Evolutionary conservation across 2,329 filamentous ascomycete species (phyloP), one percentile per base, ranked within the genome.

Genomic region (Lachnellula arida): DNA sequence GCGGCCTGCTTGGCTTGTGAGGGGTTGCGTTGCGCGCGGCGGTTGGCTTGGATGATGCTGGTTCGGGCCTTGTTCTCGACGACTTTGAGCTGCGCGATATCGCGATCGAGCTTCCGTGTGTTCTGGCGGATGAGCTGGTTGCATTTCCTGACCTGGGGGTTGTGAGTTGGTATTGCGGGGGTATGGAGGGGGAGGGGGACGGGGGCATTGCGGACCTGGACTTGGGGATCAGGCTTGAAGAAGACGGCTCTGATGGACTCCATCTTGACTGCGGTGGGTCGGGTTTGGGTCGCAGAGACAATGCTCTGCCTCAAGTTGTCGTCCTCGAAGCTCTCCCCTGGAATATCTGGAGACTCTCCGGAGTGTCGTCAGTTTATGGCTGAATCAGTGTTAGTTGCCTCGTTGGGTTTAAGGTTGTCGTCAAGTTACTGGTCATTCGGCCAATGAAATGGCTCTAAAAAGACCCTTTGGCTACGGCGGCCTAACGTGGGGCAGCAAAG

Each of bases 31-130:
- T 93, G 86, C 22, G 84, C 90, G 59, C 93, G 89, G 69, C 84
- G 86, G 68, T 91, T 89, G 66, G 93, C 89, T 67, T 86, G 83
- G 53, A 95, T 72, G 72, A 97, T 97, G 63, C 90, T 84, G 71
- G 82, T 87, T 69, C 91, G 91, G 60, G 92, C 92, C 74, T 94
- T 95, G 68, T 75, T 75, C 72, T 99, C 93, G 63, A 90, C 86
- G 55, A 82, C 77, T 72, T 89, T 92, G 63, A 94, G 82, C 62
- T 85, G 79, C 53, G 80, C 75, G 70, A 99, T 93, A 74, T 97
- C 92, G 70, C 94, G 92, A 73, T 99, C 94, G 67, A 99, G 83
- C 71, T 96, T 93, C 69, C 94, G 91, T 60, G 91, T 88, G 74
- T 97, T 97, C 70, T 85, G 78, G 59, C 93, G 90, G 67, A 99